phyloP scores from a whole-genome alignment of 257 asterid genomes.

The Sherardia arvensis region DNA sequence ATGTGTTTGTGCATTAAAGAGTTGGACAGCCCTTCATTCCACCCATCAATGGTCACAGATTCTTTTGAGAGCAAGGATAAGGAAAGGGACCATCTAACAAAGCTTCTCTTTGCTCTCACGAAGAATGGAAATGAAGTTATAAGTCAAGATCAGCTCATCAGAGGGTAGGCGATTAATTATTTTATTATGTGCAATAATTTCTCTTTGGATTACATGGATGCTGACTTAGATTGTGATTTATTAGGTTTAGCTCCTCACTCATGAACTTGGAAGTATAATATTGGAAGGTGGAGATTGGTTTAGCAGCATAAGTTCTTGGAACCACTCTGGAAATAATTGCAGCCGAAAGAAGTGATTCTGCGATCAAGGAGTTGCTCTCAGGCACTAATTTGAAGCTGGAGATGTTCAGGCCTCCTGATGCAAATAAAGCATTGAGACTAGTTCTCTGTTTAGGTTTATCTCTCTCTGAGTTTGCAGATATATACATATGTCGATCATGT shows the following conservation, averaged over 20 bases:
- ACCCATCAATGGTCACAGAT: slow-evolving; percentile 73
- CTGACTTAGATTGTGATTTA: slow-evolving; percentile 9
- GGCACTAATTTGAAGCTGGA: slow-evolving; percentile 24
- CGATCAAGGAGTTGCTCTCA: slow-evolving; percentile 15
- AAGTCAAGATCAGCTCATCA: slow-evolving; percentile 54
- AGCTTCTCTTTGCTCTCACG: slow-evolving; percentile 56
- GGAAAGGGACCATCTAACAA: slow-evolving; percentile 65
- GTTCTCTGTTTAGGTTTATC: slow-evolving; percentile 11
- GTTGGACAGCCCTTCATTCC: slow-evolving; percentile 56
- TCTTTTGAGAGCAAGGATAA: slow-evolving; percentile 86
- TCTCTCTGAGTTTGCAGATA: slow-evolving; percentile 10
- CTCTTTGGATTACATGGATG: neutral
- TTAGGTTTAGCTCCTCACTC: slow-evolving; percentile 35
- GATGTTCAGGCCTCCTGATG: slow-evolving; percentile 32
- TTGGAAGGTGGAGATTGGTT: slow-evolving; percentile 39
- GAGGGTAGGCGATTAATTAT: slow-evolving; percentile 46
- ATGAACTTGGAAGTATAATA: slow-evolving; percentile 21
- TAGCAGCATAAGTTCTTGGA: slow-evolving; percentile 40
- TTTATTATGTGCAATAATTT: neutral
- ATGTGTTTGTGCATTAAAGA: slow-evolving; percentile 58
- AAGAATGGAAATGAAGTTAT: slow-evolving; percentile 40
- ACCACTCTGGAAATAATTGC: slow-evolving; percentile 30
- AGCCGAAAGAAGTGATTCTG: slow-evolving; percentile 27
- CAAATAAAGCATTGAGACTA: slow-evolving; percentile 29
- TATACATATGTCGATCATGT: neutral